Percentiles rank a stretch among this genome's conserved stretches.
Conservation (phyloP, 2,329 filamentous ascomycete species). For the Thermoascus crustaceus region DNA sequence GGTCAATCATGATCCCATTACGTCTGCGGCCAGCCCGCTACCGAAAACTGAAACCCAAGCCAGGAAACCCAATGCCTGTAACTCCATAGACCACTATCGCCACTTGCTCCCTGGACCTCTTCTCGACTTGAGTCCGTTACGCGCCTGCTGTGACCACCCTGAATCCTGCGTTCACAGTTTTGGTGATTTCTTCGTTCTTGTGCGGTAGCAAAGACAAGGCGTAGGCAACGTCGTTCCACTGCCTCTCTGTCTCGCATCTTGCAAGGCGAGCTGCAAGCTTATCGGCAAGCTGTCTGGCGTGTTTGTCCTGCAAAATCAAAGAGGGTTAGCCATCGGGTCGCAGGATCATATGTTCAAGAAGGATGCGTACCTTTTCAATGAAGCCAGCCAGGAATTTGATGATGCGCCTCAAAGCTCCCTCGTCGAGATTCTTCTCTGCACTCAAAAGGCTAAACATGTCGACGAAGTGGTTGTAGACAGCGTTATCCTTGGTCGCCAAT, state of each 20-base stretch:
- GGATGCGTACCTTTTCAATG: constrained; percentile 77
- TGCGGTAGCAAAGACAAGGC: constrained; percentile 83
- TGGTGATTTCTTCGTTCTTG: constrained; percentile 41
- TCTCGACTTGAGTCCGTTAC: constrained; percentile 22
- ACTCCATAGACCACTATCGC: background rate
- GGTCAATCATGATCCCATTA: no score
- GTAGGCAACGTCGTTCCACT: constrained; percentile 97
- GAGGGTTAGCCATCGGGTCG: constrained; percentile 10
- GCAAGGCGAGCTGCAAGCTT: constrained; percentile 82
- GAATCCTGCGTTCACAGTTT: constrained; percentile 36
- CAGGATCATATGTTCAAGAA: background rate
- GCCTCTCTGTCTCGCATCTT: constrained; percentile 82
- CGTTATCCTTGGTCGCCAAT: constrained; percentile 95
- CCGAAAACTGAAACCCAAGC: no score
- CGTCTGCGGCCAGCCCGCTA: no score
- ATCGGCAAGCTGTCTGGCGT: constrained; percentile 85
- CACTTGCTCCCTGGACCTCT: background rate
- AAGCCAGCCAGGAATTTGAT: constrained; percentile 91
- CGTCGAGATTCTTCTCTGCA: constrained; percentile 69
- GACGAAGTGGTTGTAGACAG: constrained; percentile 98
- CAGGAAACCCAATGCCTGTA: no score
- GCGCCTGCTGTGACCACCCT: constrained; percentile 58
- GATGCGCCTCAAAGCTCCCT: constrained; percentile 78
- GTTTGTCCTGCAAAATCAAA: constrained; percentile 64
- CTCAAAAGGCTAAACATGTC: constrained; percentile 96